Evolutionary conservation across 2,329 filamentous ascomycete species (phyloP).

Genomic region (Pseudogymnoascus sp.): DNA sequence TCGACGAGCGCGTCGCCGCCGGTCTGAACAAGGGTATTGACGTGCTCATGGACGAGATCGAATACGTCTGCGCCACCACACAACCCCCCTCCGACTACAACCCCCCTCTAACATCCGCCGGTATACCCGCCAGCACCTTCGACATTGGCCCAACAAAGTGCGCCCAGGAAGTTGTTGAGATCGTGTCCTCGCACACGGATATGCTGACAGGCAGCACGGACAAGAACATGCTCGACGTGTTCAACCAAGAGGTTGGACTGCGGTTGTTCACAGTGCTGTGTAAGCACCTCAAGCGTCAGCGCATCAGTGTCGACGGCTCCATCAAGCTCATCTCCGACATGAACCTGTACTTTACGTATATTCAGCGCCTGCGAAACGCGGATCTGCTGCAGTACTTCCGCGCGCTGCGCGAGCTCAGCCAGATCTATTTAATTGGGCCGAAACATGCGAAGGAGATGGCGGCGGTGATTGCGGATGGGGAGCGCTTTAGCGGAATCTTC

Average conservation of each 20-base stretch:
- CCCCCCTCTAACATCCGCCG: slow-evolving; percentile 43
- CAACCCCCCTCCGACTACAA: slow-evolving; percentile 89
- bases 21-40: slow-evolving; percentile 97
- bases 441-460: slow-evolving; percentile 90
- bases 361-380: slow-evolving; percentile 71
- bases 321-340: slow-evolving; percentile 94
- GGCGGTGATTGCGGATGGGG: slow-evolving; percentile 83
- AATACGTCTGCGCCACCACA: slow-evolving; percentile 84
- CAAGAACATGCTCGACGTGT: slow-evolving; percentile 96
- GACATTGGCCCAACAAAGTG: slow-evolving; percentile 71
- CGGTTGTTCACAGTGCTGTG: slow-evolving; percentile 86
- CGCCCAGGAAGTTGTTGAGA: slow-evolving; percentile 70
- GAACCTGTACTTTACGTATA: slow-evolving; percentile 84
- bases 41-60: slow-evolving; percentile 95
- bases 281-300: slow-evolving; percentile 95
- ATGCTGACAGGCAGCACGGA: slow-evolving; percentile 95
- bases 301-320: slow-evolving; percentile 80
- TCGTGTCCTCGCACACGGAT: slow-evolving; percentile 79
- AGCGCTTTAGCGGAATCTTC: slow-evolving; percentile 87
- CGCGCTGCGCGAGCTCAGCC: slow-evolving; percentile 81
- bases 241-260: slow-evolving; percentile 94
- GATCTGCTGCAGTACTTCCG: slow-evolving; percentile 85
- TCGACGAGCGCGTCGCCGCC: slow-evolving; percentile 91
- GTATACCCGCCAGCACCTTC: slow-evolving; percentile 26
- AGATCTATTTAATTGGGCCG: slow-evolving; percentile 89